Evolutionary conservation across 371 early-diverging fungal species (phyloP).

Genomic region (Mortierella sp.): DNA sequence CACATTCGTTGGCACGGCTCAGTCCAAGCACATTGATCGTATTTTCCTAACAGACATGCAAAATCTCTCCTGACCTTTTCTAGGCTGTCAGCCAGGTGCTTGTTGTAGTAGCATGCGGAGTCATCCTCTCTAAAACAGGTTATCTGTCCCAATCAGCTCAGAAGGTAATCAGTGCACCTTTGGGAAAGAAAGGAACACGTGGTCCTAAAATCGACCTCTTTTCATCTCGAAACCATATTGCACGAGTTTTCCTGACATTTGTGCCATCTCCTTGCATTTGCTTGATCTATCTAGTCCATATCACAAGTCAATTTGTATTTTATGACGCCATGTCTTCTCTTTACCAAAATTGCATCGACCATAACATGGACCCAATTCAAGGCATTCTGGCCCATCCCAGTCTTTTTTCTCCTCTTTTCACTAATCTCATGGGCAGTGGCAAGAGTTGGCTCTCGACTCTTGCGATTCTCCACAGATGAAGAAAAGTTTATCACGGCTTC

Average conservation of each 20-base stretch:
- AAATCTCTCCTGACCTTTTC: background rate
- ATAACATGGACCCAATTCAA: constrained; percentile 66
- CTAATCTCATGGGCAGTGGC: constrained; percentile 59
- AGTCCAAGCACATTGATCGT: too few relatives aligned
- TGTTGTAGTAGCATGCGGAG: constrained; percentile 28
- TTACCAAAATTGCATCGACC: constrained; percentile 73
- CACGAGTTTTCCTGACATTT: background rate
- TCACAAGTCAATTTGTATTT: constrained; percentile 76
- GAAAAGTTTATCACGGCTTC: constrained; percentile 71
- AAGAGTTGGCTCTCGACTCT: constrained; percentile 53
- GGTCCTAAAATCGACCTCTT: background rate
- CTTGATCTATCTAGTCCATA: constrained; percentile 59
- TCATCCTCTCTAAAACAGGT: constrained; percentile 38
- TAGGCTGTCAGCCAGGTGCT: constrained; percentile 49
- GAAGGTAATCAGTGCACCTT: constrained; percentile 26
- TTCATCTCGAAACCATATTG: background rate
- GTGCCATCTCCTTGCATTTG: background rate
- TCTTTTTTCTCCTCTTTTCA: constrained; percentile 65
- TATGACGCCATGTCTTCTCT: constrained; percentile 81
- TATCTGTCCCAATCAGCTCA: constrained; percentile 43
- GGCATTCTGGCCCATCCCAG: constrained; percentile 78
- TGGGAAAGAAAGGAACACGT: background rate
- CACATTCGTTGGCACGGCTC: too few relatives aligned
- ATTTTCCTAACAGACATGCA: background rate
- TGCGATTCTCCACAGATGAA: constrained; percentile 57